Percentiles rank a stretch among this genome's conserved stretches.
Evolutionary conservation across 1,139 yeast genomes (phyloP).

Genomic region (Yamadazyma siamensis): DNA sequence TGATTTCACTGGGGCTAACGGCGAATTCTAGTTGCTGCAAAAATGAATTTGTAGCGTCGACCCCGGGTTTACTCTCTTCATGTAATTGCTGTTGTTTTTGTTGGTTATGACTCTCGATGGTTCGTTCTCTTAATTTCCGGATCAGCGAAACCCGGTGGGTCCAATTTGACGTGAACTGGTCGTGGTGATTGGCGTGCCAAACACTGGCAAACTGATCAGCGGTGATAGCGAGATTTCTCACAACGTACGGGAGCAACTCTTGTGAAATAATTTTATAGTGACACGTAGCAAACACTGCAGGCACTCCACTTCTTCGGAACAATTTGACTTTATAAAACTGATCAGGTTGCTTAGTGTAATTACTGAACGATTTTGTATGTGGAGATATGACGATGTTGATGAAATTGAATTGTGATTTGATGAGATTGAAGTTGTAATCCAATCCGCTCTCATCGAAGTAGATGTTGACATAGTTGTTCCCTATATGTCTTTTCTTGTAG

Average conservation of each 20-base stretch:
- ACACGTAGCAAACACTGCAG: constrained; percentile 72
- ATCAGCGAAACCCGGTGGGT: constrained; percentile 61
- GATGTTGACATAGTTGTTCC: constrained; percentile 78
- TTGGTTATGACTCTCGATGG: constrained; percentile 26
- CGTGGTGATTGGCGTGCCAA: constrained; percentile 53
- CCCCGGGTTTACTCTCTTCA: constrained; percentile 10
- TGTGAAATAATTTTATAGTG: constrained; percentile 69
- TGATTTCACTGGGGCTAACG: constrained; percentile 7
- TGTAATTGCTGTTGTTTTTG: constrained; percentile 16
- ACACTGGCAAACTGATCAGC: constrained; percentile 73
- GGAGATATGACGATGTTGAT: constrained; percentile 78
- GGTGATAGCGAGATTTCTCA: constrained; percentile 63
- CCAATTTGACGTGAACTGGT: constrained; percentile 62
- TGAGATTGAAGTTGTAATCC: constrained; percentile 66
- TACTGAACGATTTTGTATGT: constrained; percentile 28
- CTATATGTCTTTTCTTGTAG: constrained; percentile 78
- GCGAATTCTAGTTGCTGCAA: constrained; percentile 25
- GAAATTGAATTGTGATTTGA: constrained; percentile 79
- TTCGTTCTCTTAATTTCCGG: constrained; percentile 42
- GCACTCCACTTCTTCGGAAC: constrained; percentile 65
- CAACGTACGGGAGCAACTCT: constrained; percentile 56
- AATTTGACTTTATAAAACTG: constrained; percentile 58
- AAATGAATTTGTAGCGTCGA: constrained; percentile 26
- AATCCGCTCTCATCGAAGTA: constrained; percentile 71
- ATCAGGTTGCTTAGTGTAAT: constrained; percentile 1